Evolutionary conservation across 2,329 filamentous ascomycete genomes (phyloP), one percentile per base, ranked within the genome.

Genomic region (Penicillium sp.): DNA sequence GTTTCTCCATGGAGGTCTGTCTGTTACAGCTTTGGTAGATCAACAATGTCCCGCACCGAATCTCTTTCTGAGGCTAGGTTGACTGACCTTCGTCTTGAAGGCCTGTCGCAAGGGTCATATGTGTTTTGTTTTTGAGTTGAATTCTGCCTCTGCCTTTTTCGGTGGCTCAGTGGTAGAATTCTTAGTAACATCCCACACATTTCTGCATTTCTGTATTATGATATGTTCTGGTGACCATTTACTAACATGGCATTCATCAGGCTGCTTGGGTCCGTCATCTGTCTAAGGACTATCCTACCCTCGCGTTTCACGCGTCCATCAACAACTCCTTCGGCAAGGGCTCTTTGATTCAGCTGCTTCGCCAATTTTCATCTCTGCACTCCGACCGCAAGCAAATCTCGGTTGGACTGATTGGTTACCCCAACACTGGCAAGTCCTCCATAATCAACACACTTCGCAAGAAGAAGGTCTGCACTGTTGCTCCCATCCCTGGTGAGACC

Each of bases 11-110:
- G 89, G 87, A 86, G 86, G 84, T 79, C 76, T 76, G 82, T 90
- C 92, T 95, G 94, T 99, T 99, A 99, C 89, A 90, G 88, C 88
- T 85, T 90, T 96, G 94, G 94, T 87, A 97, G 84, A 99, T 86
- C 74, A 79, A 96, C 80, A 80, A 80, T 79, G 77, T 81, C 85
- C 88, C 87, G 84, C 79, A 78, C 79, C 78, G 73, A 77, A 76
- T 73, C 78, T 80, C 81, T 76, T 82, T 83, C 78, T 83, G 83
- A 80, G 76, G 73, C 74, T 74, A 80, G 83, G 81, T 82, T 86
- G 88, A 87, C 71, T 78, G 79, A 80, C 79, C 82, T 80, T 89
- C 91, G 92, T 97, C 85, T 90, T 97, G 94, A 89, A 81, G 77
- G 77, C 82, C 76, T 78, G 80, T 90, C 88, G 80, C 79, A 85